Evolutionary conservation across 2,329 filamentous ascomycete species (phyloP), one percentile per base, ranked within the genome.

Genomic region (Rugonectria rugulosa): DNA sequence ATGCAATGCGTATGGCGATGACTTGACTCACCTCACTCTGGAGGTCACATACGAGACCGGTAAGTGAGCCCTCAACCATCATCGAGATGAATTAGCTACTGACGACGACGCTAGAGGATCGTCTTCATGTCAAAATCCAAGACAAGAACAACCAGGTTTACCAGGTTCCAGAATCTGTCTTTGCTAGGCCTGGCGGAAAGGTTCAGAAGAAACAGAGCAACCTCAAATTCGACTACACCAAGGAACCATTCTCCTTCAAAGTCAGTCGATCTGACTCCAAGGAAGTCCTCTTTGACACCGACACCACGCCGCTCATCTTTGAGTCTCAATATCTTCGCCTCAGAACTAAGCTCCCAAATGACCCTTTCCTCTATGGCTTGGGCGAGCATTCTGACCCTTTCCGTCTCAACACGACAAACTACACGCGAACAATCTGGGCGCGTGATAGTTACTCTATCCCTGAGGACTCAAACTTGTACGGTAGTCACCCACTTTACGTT

Each of bases 1-100:
- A 6, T 95, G 91, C 77, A 89, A 94, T 71, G 83, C 86, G 19
- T 96, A 94, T 61, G 91, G 92, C 0, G 88, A 81, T 7, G 92
- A 96, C 68, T 77, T 96, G 23, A 79, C 87, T 20, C 76, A 81
- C 5, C 76, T 96, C 43, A 81, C 80, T 29, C 75, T 96, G 26
- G 81, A 84, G 3, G 87, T 95, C 11, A 68, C 69, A 4, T 72
- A 73, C 31, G 69, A 75, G 36, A 68, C 66, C 15, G 53, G 68
- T 14, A 19, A 36, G 34, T 19, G 17, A 3, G 6, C 10, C 4
- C 10, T 8, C 15, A 9, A 19, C 6, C 12, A 12, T 10, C 17
- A 38, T 17, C 5, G n/a, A 5, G 17, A 20, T 19, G 2, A 21
- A 21, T 20, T 9, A 20, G 9, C 20, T 10, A 8, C 34, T 38